phyloP scores from a whole-genome alignment of 75 land plant genomes.

The Pseudotsuga menziesii region DNA sequence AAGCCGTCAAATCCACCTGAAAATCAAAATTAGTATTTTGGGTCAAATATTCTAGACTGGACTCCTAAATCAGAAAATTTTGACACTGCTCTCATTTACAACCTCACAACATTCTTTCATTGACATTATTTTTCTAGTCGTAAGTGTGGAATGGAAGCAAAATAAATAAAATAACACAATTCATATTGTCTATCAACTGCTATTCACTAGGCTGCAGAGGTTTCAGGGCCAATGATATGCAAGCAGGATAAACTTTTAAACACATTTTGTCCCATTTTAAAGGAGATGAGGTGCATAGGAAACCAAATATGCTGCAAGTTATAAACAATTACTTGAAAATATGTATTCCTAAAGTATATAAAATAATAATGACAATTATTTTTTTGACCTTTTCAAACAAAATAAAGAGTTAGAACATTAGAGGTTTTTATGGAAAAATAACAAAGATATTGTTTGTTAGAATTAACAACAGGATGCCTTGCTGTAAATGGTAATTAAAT shows the following conservation, averaged over 20 bases:
- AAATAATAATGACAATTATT: too few species aligned
- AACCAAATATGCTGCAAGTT: background rate
- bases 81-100: background rate
- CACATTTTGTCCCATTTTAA: background rate
- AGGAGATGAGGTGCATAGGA: background rate
- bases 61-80: background rate
- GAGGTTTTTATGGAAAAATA: too few species aligned
- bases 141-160: background rate
- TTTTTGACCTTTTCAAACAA: too few species aligned
- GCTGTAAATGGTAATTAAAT: too few species aligned
- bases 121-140: background rate
- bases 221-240: background rate
- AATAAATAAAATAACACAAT: background rate
- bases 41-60: background rate
- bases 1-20: slow-evolving; percentile 98
- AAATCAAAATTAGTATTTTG: background rate
- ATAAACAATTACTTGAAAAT: too few species aligned
- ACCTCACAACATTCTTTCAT: background rate
- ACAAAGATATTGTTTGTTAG: too few species aligned
- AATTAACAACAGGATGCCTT: too few species aligned
- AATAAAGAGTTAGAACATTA: too few species aligned
- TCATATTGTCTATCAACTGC: background rate
- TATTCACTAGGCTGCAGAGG: background rate
- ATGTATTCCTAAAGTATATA: too few species aligned
- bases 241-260: too few species aligned